Conservation (phyloP, 495 filamentous ascomycete species). For the Neurospora sp. region DNA sequence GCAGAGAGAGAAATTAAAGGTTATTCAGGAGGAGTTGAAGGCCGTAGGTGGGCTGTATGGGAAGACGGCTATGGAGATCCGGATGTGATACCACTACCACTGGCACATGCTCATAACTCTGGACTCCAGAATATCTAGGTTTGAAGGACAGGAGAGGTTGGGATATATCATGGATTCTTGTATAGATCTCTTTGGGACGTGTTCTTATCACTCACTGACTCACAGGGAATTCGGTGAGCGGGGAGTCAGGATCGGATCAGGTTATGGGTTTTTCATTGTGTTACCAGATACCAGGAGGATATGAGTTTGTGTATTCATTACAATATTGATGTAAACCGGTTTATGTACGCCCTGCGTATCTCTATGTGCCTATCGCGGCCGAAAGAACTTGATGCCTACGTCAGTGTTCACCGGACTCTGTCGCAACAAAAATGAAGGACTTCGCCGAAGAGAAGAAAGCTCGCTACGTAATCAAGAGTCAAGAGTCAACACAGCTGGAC, state of each 20-base stretch:
- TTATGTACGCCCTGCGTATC: too few species aligned
- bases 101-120: background rate
- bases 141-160: background rate
- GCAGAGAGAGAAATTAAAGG: conserved; percentile 16
- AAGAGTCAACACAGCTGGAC: too few species aligned
- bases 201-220: background rate
- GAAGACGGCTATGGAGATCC: conserved; percentile 17
- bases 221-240: background rate
- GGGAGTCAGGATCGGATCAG: background rate
- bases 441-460: background rate
- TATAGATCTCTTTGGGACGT: background rate
- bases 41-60: conserved; percentile 11
- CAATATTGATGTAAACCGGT: too few species aligned
- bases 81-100: background rate
- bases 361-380: background rate
- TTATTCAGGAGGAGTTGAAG: conserved; percentile 25
- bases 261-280: background rate
- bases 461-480: too few species aligned
- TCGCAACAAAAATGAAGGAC: background rate
- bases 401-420: background rate
- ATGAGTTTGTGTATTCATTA: background rate
- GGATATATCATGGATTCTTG: background rate
- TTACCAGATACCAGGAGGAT: background rate
- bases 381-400: background rate
- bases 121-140: background rate